Percentiles rank a stretch among this genome's conserved stretches.
Conservation (phyloP, 306 rosid genomes). For the Clitoria ternatea region DNA sequence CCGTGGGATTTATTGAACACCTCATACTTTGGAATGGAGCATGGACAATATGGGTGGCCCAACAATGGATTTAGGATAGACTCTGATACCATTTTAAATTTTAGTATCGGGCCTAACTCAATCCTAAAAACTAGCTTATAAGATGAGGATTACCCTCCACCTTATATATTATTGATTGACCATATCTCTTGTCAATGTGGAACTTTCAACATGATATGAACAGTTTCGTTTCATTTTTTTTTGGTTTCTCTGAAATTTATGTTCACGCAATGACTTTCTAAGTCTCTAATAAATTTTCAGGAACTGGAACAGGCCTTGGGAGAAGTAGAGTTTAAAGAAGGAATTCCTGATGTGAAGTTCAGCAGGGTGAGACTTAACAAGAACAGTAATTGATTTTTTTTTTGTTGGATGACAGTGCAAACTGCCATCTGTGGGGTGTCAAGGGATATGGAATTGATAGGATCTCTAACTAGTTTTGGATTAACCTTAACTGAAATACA, state of each 20-base stretch:
- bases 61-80: too few species aligned
- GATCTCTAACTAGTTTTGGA: background rate
- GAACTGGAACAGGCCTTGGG: conserved; percentile 89
- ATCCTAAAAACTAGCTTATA: too few species aligned
- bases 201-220: too few species aligned
- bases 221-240: too few species aligned
- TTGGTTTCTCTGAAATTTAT: conserved; percentile 10
- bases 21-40: too few species aligned
- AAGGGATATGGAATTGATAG: background rate
- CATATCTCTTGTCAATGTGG: too few species aligned
- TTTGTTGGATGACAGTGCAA: conserved; percentile 6
- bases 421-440: background rate
- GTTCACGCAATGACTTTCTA: conserved; percentile 9
- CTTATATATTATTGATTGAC: too few species aligned
- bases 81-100: too few species aligned
- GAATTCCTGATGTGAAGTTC: conserved; percentile 93
- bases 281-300: conserved; percentile 44
- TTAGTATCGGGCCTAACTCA: too few species aligned
- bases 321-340: conserved; percentile 78
- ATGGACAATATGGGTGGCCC: too few species aligned
- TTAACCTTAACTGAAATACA: conserved; percentile 1
- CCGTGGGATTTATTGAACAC: too few species aligned
- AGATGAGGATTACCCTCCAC: too few species aligned
- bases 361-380: conserved; percentile 68
- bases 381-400: conserved; percentile 6